Percentiles rank a stretch among this genome's conserved stretches.
These are phyloP conservation scores for Chaetomiaceae sp. DNA, from an alignment of 2,329 filamentous ascomycete species.

Conservation along the genomic window DNA sequence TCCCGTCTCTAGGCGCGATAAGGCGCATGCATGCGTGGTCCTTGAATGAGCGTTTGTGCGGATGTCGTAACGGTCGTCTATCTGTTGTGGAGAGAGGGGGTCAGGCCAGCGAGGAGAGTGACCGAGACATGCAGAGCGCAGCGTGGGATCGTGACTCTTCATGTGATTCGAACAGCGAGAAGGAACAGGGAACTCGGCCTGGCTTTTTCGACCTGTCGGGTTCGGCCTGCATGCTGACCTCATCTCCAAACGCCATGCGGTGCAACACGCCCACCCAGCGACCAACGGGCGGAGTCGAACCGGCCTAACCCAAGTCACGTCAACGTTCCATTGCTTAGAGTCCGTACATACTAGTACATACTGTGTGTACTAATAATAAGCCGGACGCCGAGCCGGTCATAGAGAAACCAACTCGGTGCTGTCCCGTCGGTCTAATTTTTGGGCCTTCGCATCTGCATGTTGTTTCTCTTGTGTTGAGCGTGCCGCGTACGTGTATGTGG, in stretches of 20 bases:
- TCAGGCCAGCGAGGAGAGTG: too few relatives aligned
- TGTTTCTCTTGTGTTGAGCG: too few relatives aligned
- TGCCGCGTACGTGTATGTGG: too few relatives aligned
- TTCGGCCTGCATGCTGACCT: conserved; percentile 22
- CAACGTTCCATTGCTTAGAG: too few relatives aligned
- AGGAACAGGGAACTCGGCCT: background rate
- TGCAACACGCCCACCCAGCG: background rate
- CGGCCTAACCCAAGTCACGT: too few relatives aligned
- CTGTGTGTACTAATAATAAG: too few relatives aligned
- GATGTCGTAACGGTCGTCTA: conserved; percentile 3
- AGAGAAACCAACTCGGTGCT: too few relatives aligned
- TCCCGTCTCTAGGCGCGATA: conserved; percentile 9
- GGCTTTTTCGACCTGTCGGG: background rate
- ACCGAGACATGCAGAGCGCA: conserved; percentile 1
- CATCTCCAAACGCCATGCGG: conserved; percentile 9
- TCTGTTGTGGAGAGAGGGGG: background rate
- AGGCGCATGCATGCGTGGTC: background rate
- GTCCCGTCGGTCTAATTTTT: too few relatives aligned
- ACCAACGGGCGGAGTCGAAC: too few relatives aligned
- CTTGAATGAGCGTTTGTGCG: background rate
- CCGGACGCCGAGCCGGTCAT: too few relatives aligned
- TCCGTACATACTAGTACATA: too few relatives aligned
- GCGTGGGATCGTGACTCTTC: conserved; percentile 11
- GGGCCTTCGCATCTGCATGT: too few relatives aligned
- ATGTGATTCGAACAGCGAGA: conserved; percentile 10